Base-by-base conservation (phyloP, 352 stramenopile genomes). In the Pythium periplocum region DNA sequence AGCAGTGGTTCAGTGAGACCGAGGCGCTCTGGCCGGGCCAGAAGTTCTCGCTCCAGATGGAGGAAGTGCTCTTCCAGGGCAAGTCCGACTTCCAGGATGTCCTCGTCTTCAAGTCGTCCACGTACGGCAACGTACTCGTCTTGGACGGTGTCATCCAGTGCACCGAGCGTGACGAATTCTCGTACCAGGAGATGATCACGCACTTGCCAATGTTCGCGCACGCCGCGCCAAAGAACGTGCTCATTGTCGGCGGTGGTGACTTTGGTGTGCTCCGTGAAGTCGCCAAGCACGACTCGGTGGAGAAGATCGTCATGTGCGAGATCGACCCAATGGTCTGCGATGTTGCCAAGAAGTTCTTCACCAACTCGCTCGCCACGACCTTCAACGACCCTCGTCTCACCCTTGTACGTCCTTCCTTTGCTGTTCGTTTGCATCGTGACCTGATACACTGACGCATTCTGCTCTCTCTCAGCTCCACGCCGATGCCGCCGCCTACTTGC, bases 141-240 rank as follows among this genome's bases (percentile, higher is more conserved):
- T 81, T 99, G 37, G 97, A 99, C 74, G 97, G 96, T 48, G 96
- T 99, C 46, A 99, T 99, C 78, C 97, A 99, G 78, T 83, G 97
- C 42, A 99, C 97, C 34, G 96, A 99, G 70, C 79, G 94, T 36
- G 97, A 99, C 66, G 97, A 99, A 74, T 98, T 98, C 69, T 75
- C 93, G 44, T 99, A 99, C 80, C 97, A 99, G 78, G 97, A 99
- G 81, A 99, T 99, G 96, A 99, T 99, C 75, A 88, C 96, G 12
- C 96, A 99, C 74, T 79, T 99, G 51, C 96, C 97, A 7, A 81
- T 99, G 55, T 99, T 97, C 70, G 81, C 95, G 33, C 96, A 99
- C 71, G 82, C 82, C 30, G 78, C 96, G 70, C 97, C 97, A 32
- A 98, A 98, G 71, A 90, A 81, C 57, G 92, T 98, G 48, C 78